Percentiles rank a stretch among this genome's conserved stretches.
Evolutionary conservation across 2,329 filamentous ascomycete genomes (phyloP).

Genomic region (Phialophora tarda): DNA sequence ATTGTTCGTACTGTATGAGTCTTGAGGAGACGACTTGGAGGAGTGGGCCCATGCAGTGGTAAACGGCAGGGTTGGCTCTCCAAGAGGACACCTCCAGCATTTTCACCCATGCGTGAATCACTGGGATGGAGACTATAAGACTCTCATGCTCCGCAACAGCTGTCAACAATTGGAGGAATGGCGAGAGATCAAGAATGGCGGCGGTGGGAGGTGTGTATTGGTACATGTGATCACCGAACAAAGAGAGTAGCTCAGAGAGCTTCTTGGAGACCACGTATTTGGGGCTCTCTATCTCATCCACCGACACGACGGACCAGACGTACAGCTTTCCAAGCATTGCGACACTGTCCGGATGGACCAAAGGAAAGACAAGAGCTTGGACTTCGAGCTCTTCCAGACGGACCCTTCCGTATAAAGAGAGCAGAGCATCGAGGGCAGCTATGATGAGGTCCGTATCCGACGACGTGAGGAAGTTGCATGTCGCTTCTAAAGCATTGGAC

Average conservation of each 20-base stretch:
- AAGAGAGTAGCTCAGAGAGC: conserved; percentile 88
- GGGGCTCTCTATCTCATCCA: conserved; percentile 84
- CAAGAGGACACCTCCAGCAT: conserved; percentile 75
- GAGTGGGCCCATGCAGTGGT: conserved; percentile 71
- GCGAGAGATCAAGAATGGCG: conserved; percentile 68
- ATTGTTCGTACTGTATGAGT: conserved; percentile 82
- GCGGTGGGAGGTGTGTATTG: conserved; percentile 73
- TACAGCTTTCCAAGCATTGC: conserved; percentile 74
- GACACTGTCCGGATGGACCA: conserved; percentile 75
- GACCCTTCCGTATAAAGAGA: conserved; percentile 76
- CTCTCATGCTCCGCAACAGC: conserved; percentile 82
- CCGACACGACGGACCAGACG: conserved; percentile 78
- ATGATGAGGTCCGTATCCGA: conserved; percentile 75
- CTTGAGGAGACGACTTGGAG: conserved; percentile 83
- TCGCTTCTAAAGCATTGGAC: conserved; percentile 70
- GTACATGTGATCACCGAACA: conserved; percentile 82
- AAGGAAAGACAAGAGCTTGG: conserved; percentile 74
- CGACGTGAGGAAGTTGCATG: conserved; percentile 73
- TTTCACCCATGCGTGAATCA: conserved; percentile 87
- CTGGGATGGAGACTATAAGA: conserved; percentile 89
- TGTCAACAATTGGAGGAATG: conserved; percentile 79
- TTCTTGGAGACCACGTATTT: conserved; percentile 94
- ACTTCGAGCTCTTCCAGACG: conserved; percentile 81
- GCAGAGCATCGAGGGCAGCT: conserved; percentile 80
- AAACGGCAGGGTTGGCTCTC: conserved; percentile 66